Base-by-base conservation (phyloP, 805 yeast genomes). In the Candida berthetii region DNA sequence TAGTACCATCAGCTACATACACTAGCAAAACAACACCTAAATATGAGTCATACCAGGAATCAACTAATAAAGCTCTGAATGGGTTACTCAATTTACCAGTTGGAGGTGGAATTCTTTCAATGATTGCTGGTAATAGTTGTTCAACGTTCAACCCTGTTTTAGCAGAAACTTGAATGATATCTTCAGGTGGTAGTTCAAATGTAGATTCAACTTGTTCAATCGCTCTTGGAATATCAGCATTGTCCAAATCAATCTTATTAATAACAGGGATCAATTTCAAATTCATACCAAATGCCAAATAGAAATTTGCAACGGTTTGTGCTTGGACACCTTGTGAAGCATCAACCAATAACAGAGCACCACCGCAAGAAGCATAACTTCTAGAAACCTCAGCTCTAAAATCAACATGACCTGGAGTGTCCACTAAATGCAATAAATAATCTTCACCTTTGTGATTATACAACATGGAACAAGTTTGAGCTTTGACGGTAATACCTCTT, bases 371-470 rank as follows among this genome's bases (percentile, higher is more conserved):
- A 2, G 97, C 97, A 62, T 90, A 90, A 7, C 96, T 86, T 50
- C 98, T 66, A 4, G 95, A 80, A 1, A 91, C 99, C 54, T 91
- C 99, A 8, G 93, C 83, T 41, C 96, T 69, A 61, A 91, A 91
- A 61, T 91, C 99, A 27, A 93, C 98, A 60, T 91, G 99, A 0
- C 99, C 99, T 0, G 99, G 99, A 0, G 98, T 91, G 61, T 91
- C 99, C 36, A 93, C 96, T 36, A 91, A 67, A 66, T 91, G 96
- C 36, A 91, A 65, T 41, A 93, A 62, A 57, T 87, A 93, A 51
- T 91, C 96, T 51, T 77, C 67, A 2, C 78, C 77, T n/a, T 55
- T 51, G 48, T 78, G 70, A 29, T 72, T 71, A 60, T 89, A 89
- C 45, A 93, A 72, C 97, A 91, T 93, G 0, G 96, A 75, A 53